A percentile compares a stretch with the other conserved stretches of the same genome.
phyloP scores from a whole-genome alignment of 2,329 filamentous ascomycete genomes.

The Stagonosporopsis rhizophila region DNA sequence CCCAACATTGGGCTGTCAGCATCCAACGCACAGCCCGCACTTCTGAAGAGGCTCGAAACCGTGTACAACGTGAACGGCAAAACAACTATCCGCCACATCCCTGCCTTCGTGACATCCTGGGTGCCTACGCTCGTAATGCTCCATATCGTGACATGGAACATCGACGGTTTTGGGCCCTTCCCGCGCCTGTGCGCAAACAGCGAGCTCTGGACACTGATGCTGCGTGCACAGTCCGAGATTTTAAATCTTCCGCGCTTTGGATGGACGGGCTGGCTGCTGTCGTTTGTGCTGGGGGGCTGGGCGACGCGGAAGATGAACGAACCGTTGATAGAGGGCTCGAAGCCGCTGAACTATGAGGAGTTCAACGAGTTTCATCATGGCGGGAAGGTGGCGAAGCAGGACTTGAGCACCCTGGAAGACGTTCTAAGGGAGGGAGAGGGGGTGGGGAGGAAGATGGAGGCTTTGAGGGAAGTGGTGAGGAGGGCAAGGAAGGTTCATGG shows the following conservation, averaged over 20 bases:
- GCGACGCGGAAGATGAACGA: constrained; percentile 15
- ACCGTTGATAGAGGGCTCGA: constrained; percentile 6
- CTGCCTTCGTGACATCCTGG: constrained; percentile 9
- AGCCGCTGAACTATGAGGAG: constrained; percentile 18
- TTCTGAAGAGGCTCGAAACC: constrained; percentile 12
- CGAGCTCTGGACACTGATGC: constrained; percentile 24
- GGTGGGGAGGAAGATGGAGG: constrained; percentile 21
- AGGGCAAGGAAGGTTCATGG: neutral
- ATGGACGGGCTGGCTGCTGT: constrained; percentile 29
- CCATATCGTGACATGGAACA: constrained; percentile 22
- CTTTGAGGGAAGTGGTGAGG: neutral
- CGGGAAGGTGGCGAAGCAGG: constrained; percentile 27
- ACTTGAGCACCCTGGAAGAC: constrained; percentile 22
- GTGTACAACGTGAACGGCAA: constrained; percentile 20
- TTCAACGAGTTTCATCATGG: constrained; percentile 36
- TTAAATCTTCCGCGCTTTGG: constrained; percentile 24
- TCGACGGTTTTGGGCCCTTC: constrained; percentile 25
- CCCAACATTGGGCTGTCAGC: constrained; percentile 11
- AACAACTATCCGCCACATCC: constrained; percentile 6
- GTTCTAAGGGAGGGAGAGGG: constrained; percentile 26
- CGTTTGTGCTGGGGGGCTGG: constrained; percentile 25
- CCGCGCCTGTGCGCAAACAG: constrained; percentile 14
- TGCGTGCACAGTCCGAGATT: constrained; percentile 26
- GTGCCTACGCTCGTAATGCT: constrained; percentile 12
- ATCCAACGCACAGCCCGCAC: constrained; percentile 18